Base-by-base conservation (phyloP, 2,329 filamentous ascomycete species). In the Harringtonia lauricola region DNA sequence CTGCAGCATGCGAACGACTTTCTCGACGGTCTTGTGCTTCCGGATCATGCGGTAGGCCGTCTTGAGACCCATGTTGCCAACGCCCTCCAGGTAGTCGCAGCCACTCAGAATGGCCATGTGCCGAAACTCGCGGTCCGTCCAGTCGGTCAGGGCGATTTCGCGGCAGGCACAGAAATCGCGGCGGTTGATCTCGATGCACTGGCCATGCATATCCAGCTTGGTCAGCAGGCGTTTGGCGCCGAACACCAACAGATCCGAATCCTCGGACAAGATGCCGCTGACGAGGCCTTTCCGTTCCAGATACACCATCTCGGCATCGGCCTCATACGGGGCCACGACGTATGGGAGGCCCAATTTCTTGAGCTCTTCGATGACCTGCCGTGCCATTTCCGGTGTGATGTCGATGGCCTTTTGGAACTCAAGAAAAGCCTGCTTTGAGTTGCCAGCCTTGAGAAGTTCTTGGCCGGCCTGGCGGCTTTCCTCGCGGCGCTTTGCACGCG, bases 401-500 rank as follows among this genome's bases (percentile, higher is more conserved):
- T 98, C 92, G 47, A 96, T 83, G 37, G 89, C 85, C 61, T 96
- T 98, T 58, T 96, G 90, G 45, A 96, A 75, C 61, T 96, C 88
- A 37, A 81, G 70, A 45, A 89, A 79, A 10, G 92, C 92, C 56
- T 90, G 83, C 0, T 82, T 72, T 2, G 76, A 71, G 58, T 90
- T 89, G 24, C 92, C 90, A 29, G 88, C 82, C 48, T 81, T 81
- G 45, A 95, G 69, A 12, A 95, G 67, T 56, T 92, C 86, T 47
- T 90, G 64, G 1, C 89, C 92, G 2, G 78, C 60, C 57, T 76
- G 77, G 59, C 77, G 87, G 62, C 81, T 86, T 47, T 90, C 82
- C 51, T 87, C 80, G 39, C 92, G 78, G 49, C 78, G 78, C 51
- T 79, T 78, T n/a, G 74, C 74, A 42, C 92, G 76, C 14, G 85